Evolutionary conservation across 352 stramenopile species (phyloP), one percentile per base, ranked within the genome.

Genomic region (Phytophthora sansomeana): DNA sequence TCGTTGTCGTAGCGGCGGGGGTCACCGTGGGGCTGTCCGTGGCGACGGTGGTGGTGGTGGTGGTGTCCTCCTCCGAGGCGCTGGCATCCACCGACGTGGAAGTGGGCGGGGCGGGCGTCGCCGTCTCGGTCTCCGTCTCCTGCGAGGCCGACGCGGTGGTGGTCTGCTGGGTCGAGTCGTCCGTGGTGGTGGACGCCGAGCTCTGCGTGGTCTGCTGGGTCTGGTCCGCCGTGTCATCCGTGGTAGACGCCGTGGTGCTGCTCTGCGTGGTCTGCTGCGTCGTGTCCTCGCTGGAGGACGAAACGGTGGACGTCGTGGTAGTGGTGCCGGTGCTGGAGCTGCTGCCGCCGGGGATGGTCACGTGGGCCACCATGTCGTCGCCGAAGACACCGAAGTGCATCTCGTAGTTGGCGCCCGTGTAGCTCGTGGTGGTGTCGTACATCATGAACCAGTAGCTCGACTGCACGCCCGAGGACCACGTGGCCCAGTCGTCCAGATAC

Each of bases 401-500:
- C 62, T 91, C 83, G 72, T 81, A 91, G 43, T 83, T 66, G 5
- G 36, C 47, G 17, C 72, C 69, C 1, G 67, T 62, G 78, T 90
- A 85, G 43, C 64, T 72, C n/a, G 55, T 63, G 43, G 59, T 87
- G 7, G 75, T 77, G 63, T 90, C 78, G 68, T 77, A 87, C 78
- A 86, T 83, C 80, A 86, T 85, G 75, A 89, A 89, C 52, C 60
- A 89, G 66, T 77, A 85, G 24, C 69, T 71, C 42, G 77, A 65
- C 46, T 65, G 47, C 65, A 80, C 61, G 41, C 42, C 55, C 1
- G 38, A 9, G 7, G 75, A 69, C 80, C 80, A 89, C 6, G 48
- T 50, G 4, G n/a, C 41, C 50, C 81, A 86, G 66, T 83, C 78
- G 63, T 80, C 58, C 9, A 83, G 43, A 70, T 78, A 87, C 64